phyloP scores from a whole-genome alignment of 352 stramenopile genomes.

The Phytophthora hibernalis region DNA sequence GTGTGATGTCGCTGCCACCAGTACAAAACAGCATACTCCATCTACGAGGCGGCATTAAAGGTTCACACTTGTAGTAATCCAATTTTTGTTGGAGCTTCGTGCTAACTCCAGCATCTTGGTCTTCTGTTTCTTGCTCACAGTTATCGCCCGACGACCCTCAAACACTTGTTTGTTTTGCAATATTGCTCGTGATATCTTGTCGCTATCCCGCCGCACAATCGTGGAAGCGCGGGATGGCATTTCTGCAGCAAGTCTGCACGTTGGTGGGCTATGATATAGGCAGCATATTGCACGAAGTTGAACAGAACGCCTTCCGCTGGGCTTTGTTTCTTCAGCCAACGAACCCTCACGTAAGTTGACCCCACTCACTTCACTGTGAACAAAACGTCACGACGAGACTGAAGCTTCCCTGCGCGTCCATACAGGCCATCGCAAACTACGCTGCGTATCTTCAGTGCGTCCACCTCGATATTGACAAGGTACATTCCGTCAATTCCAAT shows the following conservation, averaged over 20 bases:
- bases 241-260: conserved; percentile 43
- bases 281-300: conserved; percentile 39
- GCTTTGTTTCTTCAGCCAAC: conserved; percentile 63
- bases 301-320: conserved; percentile 72
- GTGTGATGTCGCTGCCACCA: conserved; percentile 14
- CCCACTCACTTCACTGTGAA: neutral
- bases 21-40: conserved; percentile 56
- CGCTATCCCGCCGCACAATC: conserved; percentile 65
- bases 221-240: conserved; percentile 47
- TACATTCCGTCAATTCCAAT: conserved; percentile 11
- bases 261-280: conserved; percentile 13
- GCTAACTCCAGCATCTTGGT: conserved; percentile 1
- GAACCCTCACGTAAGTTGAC: conserved; percentile 50
- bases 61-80: conserved; percentile 24
- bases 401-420: neutral
- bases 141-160: conserved; percentile 45
- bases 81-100: neutral
- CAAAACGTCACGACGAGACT: neutral
- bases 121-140: conserved; percentile 26
- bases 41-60: conserved; percentile 66
- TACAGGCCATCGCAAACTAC: conserved; percentile 67
- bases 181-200: conserved; percentile 65
- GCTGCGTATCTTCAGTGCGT: conserved; percentile 70
- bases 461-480: conserved; percentile 64
- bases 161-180: conserved; percentile 52